Evolutionary conservation across 768 basidiomycete species (phyloP).

Genomic region (Sutorius australiensis): DNA sequence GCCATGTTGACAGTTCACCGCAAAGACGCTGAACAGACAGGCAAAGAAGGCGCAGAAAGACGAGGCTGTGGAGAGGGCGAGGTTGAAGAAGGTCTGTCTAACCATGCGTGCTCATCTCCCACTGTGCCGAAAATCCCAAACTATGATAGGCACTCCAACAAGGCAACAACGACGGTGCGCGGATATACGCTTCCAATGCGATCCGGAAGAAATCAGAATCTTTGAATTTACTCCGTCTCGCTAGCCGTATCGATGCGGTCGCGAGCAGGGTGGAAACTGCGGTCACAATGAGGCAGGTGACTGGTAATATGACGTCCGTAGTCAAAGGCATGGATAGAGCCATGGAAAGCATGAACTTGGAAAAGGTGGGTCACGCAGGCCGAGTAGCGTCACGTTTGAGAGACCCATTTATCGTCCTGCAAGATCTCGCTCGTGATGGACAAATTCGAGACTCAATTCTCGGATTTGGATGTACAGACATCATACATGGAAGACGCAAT

Average conservation of each 20-base stretch:
- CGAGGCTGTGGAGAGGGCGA: constrained; percentile 81
- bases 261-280: constrained; percentile 97
- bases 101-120: neutral
- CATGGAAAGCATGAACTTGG: constrained; percentile 99
- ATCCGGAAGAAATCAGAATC: constrained; percentile 97
- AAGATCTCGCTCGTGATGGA: constrained; percentile 99
- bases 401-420: neutral
- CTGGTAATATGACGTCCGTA: constrained; percentile 94
- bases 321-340: constrained; percentile 98
- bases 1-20: constrained; percentile 73
- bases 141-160: constrained; percentile 81
- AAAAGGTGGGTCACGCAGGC: constrained; percentile 57
- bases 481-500: constrained; percentile 98
- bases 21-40: constrained; percentile 90
- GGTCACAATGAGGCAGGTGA: constrained; percentile 95
- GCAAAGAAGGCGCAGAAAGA: constrained; percentile 98
- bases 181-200: constrained; percentile 97
- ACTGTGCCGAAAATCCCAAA: neutral
- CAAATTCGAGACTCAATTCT: constrained; percentile 95
- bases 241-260: constrained; percentile 93
- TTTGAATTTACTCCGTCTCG: constrained; percentile 84
- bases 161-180: constrained; percentile 93
- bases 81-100: constrained; percentile 81
- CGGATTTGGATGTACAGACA: constrained; percentile 96
- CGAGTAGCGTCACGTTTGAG: neutral